phyloP scores from a whole-genome alignment of 2,329 filamentous ascomycete species.

The Ceratocystiopsis sp. region DNA sequence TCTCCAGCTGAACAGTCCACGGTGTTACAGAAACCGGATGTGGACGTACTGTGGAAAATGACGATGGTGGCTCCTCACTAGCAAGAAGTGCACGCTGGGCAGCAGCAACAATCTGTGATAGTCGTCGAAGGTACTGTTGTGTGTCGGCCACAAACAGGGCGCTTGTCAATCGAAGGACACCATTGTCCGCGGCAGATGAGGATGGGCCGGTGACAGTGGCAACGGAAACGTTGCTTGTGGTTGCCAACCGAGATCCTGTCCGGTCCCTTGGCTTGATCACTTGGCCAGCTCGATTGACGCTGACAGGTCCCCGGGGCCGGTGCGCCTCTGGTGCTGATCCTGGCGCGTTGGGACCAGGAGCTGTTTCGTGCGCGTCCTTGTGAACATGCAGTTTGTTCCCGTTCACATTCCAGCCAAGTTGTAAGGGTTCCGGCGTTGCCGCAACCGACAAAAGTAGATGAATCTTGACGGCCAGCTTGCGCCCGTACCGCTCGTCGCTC shows the following conservation, averaged over 20 bases:
- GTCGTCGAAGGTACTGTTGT: conserved; percentile 4
- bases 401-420: background rate
- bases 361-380: background rate
- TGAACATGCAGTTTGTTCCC: background rate
- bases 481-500: conserved; percentile 1
- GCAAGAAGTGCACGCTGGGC: background rate
- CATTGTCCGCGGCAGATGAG: too few relatives aligned
- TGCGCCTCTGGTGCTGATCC: too few relatives aligned
- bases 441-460: conserved; percentile 7
- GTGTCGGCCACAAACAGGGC: conserved; percentile 6
- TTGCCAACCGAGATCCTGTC: too few relatives aligned
- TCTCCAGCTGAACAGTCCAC: background rate
- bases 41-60: too few relatives aligned
- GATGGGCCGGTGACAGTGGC: too few relatives aligned
- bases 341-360: background rate
- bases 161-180: background rate
- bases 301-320: too few relatives aligned
- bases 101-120: conserved; percentile 1
- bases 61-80: too few relatives aligned
- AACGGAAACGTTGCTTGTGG: too few relatives aligned
- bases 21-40: too few relatives aligned
- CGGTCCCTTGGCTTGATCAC: too few relatives aligned
- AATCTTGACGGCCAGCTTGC: conserved; percentile 6
- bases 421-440: background rate
- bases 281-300: too few relatives aligned